Evolutionary conservation across 2,329 filamentous ascomycete species (phyloP), one percentile per base, ranked within the genome.

Genomic region (Cladorrhinum sp.): DNA sequence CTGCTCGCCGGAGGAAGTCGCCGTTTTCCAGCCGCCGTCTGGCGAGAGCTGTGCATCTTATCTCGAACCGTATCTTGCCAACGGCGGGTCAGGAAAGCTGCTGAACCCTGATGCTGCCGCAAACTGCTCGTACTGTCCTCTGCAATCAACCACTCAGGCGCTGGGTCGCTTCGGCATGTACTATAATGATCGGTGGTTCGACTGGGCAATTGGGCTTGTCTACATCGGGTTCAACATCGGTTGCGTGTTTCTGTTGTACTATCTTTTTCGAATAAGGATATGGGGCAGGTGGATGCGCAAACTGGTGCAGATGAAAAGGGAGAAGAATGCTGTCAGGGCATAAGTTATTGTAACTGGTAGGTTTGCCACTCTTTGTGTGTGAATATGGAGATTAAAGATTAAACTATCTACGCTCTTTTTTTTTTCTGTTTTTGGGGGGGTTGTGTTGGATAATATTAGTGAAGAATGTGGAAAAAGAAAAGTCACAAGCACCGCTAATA

Each of bases 1-100:
- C 0, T 96, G 92, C 73, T 84, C 89, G 0, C 65, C 72, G 4
- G 89, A 89, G 70, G 92, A 96, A 72, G 80, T 84, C 62, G 77
- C 91, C 21, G 71, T 75, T n/a, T 87, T 96, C 69, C 73, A 83
- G 12, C 87, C 91, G 0, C 80, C 83, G 0, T 61, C 72, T 1
- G 80, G 80, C n/a, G 62, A 76, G 67, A 89, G 81, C 0, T 93
- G 90, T 69, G 70, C 65, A 0, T 69, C 82, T 8, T 93, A 90
- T 70, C 71, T 91, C 67, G 54, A 63, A 0, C 30, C 67, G 0
- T 89, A 83, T 67, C 82, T 86, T 1, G 42, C 63, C 0, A 39
- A 62, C 0, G 67, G 76, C 0, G 83, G 83, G 1, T 8, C 36
- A n/a, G 88, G 86, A 0, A 81, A 80, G 52, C 74, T 91, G 2